phyloP scores from a whole-genome alignment of 2,329 filamentous ascomycete genomes.

The Fusarium setosum region DNA sequence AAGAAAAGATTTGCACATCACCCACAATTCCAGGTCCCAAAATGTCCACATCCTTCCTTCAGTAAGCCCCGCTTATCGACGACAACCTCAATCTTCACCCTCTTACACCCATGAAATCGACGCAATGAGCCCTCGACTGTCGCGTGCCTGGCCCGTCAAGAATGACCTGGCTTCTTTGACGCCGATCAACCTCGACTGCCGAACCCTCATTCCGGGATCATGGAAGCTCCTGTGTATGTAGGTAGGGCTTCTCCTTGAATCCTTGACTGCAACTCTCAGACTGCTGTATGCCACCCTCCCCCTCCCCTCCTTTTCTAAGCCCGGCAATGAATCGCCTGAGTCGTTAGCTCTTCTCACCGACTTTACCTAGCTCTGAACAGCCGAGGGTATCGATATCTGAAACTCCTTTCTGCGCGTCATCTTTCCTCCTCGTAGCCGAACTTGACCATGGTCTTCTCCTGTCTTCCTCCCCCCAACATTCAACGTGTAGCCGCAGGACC shows the following conservation, averaged over 20 bases:
- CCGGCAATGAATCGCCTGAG: neutral
- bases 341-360: neutral
- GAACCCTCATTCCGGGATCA: neutral
- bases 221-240: neutral
- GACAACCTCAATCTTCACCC: neutral
- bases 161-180: neutral
- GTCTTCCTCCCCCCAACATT: neutral
- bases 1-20: too few relatives aligned
- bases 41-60: neutral
- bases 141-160: neutral
- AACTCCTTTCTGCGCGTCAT: neutral
- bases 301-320: neutral
- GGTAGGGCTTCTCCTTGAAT: neutral
- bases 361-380: slow-evolving; percentile 5
- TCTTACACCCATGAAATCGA: neutral
- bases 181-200: slow-evolving; percentile 2
- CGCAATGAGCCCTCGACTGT: neutral
- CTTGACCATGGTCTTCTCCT: neutral
- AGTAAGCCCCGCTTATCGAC: neutral
- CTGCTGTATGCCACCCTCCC: slow-evolving; percentile 8
- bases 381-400: slow-evolving; percentile 1
- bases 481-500: neutral
- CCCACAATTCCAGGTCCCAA: too few relatives aligned
- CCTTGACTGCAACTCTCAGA: neutral
- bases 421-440: slow-evolving; percentile 1